A percentile compares a stretch with the other conserved stretches of the same genome.
Conservation (phyloP, 306 rosid genomes). For the Castanea sativa region DNA sequence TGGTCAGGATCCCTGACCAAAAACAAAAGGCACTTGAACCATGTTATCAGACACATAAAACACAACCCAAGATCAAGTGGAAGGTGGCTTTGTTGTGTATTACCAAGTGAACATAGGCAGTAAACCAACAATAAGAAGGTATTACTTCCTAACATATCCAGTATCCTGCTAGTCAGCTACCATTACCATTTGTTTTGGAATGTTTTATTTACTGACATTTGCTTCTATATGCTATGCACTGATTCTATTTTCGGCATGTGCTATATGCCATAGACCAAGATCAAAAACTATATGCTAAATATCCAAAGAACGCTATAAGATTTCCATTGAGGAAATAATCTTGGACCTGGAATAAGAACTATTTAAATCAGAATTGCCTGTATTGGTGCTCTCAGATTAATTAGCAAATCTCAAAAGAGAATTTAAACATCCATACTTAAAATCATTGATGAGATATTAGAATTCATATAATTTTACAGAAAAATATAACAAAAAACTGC, state of each 20-base stretch:
- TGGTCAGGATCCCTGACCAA: constrained; percentile 15
- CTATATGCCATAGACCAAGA: background rate
- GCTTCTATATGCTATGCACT: constrained; percentile 5
- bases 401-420: background rate
- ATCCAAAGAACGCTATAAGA: constrained; percentile 1
- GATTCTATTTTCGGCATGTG: background rate
- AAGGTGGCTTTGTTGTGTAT: constrained; percentile 14
- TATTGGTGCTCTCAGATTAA: background rate
- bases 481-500: background rate
- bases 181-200: constrained; percentile 14
- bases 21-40: constrained; percentile 27
- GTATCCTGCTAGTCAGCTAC: constrained; percentile 7
- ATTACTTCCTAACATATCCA: constrained; percentile 18
- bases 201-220: constrained; percentile 15
- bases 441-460: background rate
- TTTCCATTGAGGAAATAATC: background rate
- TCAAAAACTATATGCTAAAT: background rate
- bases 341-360: too few species aligned
- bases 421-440: background rate
- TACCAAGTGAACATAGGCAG: constrained; percentile 16
- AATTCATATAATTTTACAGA: background rate
- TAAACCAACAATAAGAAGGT: constrained; percentile 22
- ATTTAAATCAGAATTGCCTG: too few species aligned
- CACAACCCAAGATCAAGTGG: constrained; percentile 17
- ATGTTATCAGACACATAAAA: constrained; percentile 24